Conservation (phyloP, 495 filamentous ascomycete species). For the Penicillium herquei region DNA sequence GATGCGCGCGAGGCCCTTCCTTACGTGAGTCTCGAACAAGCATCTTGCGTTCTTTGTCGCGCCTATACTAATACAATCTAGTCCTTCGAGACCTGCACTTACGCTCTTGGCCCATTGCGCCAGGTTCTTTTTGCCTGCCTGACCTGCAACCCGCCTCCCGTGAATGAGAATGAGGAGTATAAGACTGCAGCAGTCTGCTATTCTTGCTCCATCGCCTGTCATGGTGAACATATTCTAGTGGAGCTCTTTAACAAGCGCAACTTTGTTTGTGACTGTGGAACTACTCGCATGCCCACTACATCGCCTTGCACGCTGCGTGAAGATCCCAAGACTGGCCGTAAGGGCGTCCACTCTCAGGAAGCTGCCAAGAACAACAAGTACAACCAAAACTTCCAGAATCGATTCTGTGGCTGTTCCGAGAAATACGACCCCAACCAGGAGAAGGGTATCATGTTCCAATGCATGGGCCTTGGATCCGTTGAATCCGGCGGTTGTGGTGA, state of each 20-base stretch:
- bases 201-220: slow-evolving; percentile 92
- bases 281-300: slow-evolving; percentile 67
- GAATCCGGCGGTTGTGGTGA: slow-evolving; percentile 90
- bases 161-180: slow-evolving; percentile 58
- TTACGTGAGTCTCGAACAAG: slow-evolving; percentile 57
- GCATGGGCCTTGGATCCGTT: slow-evolving; percentile 76
- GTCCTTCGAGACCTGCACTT: slow-evolving; percentile 92
- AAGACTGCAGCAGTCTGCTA: slow-evolving; percentile 87
- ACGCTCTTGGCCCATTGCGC: slow-evolving; percentile 78
- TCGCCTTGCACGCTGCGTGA: slow-evolving; percentile 75
- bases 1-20: slow-evolving; percentile 94
- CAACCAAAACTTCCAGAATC: slow-evolving; percentile 91
- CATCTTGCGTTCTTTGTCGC: slow-evolving; percentile 5
- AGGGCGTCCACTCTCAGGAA: slow-evolving; percentile 74
- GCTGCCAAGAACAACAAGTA: slow-evolving; percentile 77
- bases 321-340: slow-evolving; percentile 67
- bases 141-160: slow-evolving; percentile 83
- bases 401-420: slow-evolving; percentile 86
- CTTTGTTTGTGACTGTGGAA: slow-evolving; percentile 97
- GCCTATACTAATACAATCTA: slow-evolving; percentile 28
- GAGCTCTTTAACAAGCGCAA: slow-evolving; percentile 95
- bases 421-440: slow-evolving; percentile 83
- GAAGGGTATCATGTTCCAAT: slow-evolving; percentile 99
- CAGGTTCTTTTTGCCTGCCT: slow-evolving; percentile 87
- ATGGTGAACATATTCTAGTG: slow-evolving; percentile 90